phyloP scores from a whole-genome alignment of 2,329 filamentous ascomycete species.

The Fonsecaea erecta region DNA sequence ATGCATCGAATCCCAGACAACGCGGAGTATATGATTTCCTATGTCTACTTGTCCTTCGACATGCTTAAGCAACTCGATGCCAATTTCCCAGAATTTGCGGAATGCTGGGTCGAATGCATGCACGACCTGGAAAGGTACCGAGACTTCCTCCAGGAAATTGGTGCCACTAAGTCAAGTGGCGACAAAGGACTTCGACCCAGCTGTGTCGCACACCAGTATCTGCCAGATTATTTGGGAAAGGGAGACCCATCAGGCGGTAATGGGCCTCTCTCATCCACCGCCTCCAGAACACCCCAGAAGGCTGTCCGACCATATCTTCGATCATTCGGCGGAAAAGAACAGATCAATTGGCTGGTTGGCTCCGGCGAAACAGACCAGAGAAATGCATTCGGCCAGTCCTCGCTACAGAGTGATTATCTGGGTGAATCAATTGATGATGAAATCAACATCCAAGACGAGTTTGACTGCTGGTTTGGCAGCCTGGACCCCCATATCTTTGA shows the following conservation, averaged over 20 bases:
- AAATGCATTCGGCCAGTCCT: not conserved
- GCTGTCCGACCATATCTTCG: not conserved
- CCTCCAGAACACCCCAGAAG: not conserved
- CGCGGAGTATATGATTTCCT: not conserved
- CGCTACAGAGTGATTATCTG: not conserved
- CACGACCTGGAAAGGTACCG: not conserved
- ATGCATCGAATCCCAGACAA: not conserved
- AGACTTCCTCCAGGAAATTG: not conserved
- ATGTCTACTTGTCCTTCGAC: not conserved
- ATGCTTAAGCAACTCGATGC: not conserved
- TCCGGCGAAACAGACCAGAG: not conserved
- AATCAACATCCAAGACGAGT: not conserved
- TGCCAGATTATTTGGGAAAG: not conserved
- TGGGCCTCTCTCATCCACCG: not conserved
- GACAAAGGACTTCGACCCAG: not conserved
- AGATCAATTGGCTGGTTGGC: not conserved
- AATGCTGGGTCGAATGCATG: not conserved
- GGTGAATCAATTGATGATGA: not conserved
- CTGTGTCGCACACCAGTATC: not conserved
- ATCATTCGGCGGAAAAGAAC: not conserved
- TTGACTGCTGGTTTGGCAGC: not conserved
- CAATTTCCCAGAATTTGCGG: not conserved
- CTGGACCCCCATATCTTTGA: not conserved
- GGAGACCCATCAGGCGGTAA: not conserved
- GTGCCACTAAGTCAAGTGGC: not conserved